A percentile compares a stretch with the other conserved stretches of the same genome.
phyloP scores from a whole-genome alignment of 495 filamentous ascomycete genomes.

The Aspergillus conjunctus region DNA sequence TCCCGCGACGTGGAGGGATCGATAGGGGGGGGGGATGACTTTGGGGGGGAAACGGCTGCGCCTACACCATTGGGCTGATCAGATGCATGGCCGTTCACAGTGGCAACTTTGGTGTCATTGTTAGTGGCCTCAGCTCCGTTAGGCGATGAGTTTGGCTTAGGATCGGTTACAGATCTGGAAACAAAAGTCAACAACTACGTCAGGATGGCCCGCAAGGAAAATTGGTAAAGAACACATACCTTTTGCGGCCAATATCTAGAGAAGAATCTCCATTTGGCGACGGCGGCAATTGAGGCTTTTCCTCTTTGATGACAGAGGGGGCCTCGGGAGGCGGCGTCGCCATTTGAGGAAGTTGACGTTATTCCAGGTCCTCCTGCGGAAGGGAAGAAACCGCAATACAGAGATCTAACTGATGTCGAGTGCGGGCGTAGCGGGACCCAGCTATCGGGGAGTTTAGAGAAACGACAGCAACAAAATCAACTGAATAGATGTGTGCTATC shows the following conservation, averaged over 20 bases:
- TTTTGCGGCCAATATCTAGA: conserved; percentile 30
- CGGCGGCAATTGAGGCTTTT: conserved; percentile 50
- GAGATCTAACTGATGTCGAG: conserved; percentile 26
- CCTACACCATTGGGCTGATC: conserved; percentile 34
- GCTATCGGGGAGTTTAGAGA: conserved; percentile 28
- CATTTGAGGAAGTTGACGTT: conserved; percentile 37
- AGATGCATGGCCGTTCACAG: conserved; percentile 38
- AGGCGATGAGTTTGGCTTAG: conserved; percentile 24
- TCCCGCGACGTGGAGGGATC: conserved; percentile 19
- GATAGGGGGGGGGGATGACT: conserved; percentile 31
- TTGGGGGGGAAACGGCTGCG: conserved; percentile 37
- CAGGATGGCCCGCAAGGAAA: not conserved
- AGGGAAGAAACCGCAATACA: conserved; percentile 30
- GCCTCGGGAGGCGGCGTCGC: conserved; percentile 54
- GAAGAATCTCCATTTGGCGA: conserved; percentile 43
- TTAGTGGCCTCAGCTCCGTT: conserved; percentile 20
- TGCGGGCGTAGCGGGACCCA: conserved; percentile 22
- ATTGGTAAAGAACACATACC: conserved; percentile 30
- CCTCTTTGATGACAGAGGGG: conserved; percentile 43
- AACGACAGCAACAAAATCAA: conserved; percentile 31
- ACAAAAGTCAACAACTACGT: conserved; percentile 23
- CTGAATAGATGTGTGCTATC: conserved; percentile 39
- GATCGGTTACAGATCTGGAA: conserved; percentile 23
- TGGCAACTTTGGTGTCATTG: conserved; percentile 20
- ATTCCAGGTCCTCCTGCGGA: conserved; percentile 23